These are phyloP conservation scores for Endocarpon pusillum DNA, from an alignment of 495 filamentous ascomycete genomes.

Conservation along the genomic window DNA sequence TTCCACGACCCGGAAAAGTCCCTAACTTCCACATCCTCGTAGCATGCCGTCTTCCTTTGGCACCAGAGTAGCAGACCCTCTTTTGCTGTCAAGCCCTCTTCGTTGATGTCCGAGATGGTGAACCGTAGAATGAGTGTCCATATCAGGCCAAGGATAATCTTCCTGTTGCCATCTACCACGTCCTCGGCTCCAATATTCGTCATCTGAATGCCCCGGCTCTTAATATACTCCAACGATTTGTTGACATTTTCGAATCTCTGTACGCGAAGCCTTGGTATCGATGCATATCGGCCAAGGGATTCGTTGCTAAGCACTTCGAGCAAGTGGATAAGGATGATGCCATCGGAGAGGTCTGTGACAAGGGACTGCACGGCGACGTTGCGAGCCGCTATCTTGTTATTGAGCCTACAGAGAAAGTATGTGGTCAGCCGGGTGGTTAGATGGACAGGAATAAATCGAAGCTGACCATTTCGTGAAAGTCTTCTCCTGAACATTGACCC, in stretches of 20 bases:
- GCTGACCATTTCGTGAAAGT: slow-evolving; percentile 96
- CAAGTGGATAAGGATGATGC: slow-evolving; percentile 85
- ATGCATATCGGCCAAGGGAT: slow-evolving; percentile 89
- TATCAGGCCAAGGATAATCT: slow-evolving; percentile 91
- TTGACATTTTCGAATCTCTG: slow-evolving; percentile 99
- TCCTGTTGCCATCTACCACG: slow-evolving; percentile 92
- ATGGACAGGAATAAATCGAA: background rate
- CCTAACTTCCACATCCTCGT: slow-evolving; percentile 83
- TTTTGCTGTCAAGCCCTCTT: slow-evolving; percentile 94
- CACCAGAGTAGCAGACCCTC: slow-evolving; percentile 93
- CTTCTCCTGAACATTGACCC: slow-evolving; percentile 95
- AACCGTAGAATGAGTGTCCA: slow-evolving; percentile 97
- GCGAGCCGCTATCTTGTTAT: slow-evolving; percentile 73
- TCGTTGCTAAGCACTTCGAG: slow-evolving; percentile 89
- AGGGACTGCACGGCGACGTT: slow-evolving; percentile 64
- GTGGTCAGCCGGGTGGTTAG: background rate
- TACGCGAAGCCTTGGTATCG: slow-evolving; percentile 85
- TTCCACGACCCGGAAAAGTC: slow-evolving; percentile 97
- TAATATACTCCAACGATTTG: slow-evolving; percentile 82
- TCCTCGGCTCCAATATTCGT: slow-evolving; percentile 98
- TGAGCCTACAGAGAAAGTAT: slow-evolving; percentile 50
- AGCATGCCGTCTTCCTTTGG: slow-evolving; percentile 95
- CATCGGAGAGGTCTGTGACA: slow-evolving; percentile 77
- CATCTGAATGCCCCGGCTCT: slow-evolving; percentile 79
- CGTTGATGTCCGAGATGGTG: slow-evolving; percentile 96